Conservation (phyloP, 345 rosid genomes). For the Xanthoceras sorbifolium region DNA sequence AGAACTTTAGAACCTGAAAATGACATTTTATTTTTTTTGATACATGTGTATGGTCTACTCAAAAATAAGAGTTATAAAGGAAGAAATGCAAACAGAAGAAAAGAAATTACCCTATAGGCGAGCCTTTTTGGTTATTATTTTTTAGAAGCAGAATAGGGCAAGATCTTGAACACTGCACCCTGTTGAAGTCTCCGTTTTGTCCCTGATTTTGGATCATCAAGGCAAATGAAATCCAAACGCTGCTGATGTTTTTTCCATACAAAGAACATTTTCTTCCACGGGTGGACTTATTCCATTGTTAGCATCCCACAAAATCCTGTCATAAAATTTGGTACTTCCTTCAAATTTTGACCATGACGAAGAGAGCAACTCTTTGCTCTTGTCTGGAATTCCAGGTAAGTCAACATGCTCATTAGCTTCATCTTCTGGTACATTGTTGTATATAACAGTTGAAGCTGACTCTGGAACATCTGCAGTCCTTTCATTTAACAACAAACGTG, state of each 20-base stretch:
- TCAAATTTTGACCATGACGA: constrained; percentile 29
- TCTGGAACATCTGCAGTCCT: constrained; percentile 28
- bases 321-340: constrained; percentile 15
- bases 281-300: constrained; percentile 47
- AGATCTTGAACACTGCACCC: constrained; percentile 53
- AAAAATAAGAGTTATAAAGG: background rate
- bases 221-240: constrained; percentile 54
- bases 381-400: constrained; percentile 27
- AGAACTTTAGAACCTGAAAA: background rate
- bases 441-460: constrained; percentile 24
- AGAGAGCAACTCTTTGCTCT: constrained; percentile 18
- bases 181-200: constrained; percentile 28
- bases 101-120: constrained; percentile 53
- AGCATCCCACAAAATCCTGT: constrained; percentile 65
- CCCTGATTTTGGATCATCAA: constrained; percentile 42
- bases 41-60: background rate
- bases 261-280: constrained; percentile 62
- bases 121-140: constrained; percentile 41
- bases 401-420: constrained; percentile 29
- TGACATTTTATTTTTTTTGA: background rate
- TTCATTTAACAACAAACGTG: constrained; percentile 43
- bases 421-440: constrained; percentile 23
- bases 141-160: constrained; percentile 74
- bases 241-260: constrained; percentile 60
- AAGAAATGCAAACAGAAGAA: constrained; percentile 15